Base-by-base conservation (phyloP, 495 filamentous ascomycete species). In the Haplographium delicatum region DNA sequence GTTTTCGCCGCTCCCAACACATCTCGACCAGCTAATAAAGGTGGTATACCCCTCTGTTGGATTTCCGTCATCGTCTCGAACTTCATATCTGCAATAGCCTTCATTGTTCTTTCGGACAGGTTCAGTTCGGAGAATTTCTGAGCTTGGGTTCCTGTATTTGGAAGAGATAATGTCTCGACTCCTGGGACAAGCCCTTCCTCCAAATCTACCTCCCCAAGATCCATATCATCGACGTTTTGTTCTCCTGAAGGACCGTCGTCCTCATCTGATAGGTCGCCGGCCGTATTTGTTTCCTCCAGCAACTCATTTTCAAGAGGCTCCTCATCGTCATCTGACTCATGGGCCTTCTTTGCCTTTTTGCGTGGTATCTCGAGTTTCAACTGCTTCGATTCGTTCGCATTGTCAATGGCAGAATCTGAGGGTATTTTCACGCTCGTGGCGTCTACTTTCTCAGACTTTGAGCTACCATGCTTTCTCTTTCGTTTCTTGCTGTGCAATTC, bases 11-110 rank as follows among this genome's bases (percentile, higher is more conserved):
- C 93, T 56, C 94, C 93, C 23, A 98, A 79, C 23, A 98, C 89
- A 71, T 98, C 93, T 62, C 85, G 82, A 23, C 93, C 93, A 31
- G 90, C 88, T 52, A 96, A 73, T 18, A 93, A 69, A 5, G 91
- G 89, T 2, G 93, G 91, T 34, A 96, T 95, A 5, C 83, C 87
- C 53, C 86, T 76, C 50, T 83, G 79, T 64, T 98, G 93, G 53
- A 98, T 96, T 65, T 95, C 89, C 1, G 93, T 97, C 93, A 98
- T 95, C 15, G 78, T 88, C 61, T 86, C 82, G 65, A 96, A 96
- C 4, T 84, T 83, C 90, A 98, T 95, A 18, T 84, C 88, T 44
- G 82, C 73, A 51, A 98, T 91, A 9, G 86, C 91, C 68, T 87
- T 80, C 74, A 88, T 84, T 1, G 90, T 96, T 66, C 85, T 89